These are phyloP conservation scores for Diplodia corticola DNA, from an alignment of 2,329 filamentous ascomycete species.

Conservation along the genomic window DNA sequence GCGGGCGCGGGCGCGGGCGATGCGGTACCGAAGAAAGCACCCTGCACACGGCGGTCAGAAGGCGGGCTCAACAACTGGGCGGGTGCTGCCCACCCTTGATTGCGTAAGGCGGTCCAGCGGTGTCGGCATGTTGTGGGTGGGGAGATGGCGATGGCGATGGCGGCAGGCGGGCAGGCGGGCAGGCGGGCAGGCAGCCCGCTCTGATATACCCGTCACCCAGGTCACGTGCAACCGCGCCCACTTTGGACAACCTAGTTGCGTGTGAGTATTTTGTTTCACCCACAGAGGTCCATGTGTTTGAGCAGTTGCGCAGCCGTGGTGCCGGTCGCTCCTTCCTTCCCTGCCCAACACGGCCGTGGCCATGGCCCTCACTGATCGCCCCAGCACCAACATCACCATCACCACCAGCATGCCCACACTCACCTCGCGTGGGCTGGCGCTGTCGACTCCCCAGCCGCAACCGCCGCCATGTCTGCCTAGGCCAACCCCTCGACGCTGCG, in stretches of 20 bases:
- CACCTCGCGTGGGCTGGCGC: too few relatives aligned
- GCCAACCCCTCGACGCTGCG: background rate
- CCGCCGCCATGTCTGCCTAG: background rate
- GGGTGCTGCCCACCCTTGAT: constrained; percentile 40
- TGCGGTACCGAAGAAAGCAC: constrained; percentile 36
- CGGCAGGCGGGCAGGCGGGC: too few relatives aligned
- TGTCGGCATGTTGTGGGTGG: constrained; percentile 45
- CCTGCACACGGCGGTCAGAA: constrained; percentile 31
- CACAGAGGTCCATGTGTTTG: too few relatives aligned
- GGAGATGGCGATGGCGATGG: background rate
- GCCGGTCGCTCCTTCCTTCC: too few relatives aligned
- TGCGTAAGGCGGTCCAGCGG: constrained; percentile 51
- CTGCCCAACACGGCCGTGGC: too few relatives aligned
- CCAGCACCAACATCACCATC: too few relatives aligned
- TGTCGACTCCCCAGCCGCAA: background rate
- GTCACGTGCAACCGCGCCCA: background rate
- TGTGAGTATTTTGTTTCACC: too few relatives aligned
- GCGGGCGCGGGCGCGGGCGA: background rate
- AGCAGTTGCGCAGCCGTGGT: too few relatives aligned
- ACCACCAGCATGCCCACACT: too few relatives aligned
- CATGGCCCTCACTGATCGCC: too few relatives aligned
- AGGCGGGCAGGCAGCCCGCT: background rate
- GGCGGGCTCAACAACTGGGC: constrained; percentile 10
- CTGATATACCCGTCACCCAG: background rate
- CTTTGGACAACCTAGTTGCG: too few relatives aligned